phyloP scores from a whole-genome alignment of 2,329 filamentous ascomycete genomes.

The Arthrobotrys musiformis region DNA sequence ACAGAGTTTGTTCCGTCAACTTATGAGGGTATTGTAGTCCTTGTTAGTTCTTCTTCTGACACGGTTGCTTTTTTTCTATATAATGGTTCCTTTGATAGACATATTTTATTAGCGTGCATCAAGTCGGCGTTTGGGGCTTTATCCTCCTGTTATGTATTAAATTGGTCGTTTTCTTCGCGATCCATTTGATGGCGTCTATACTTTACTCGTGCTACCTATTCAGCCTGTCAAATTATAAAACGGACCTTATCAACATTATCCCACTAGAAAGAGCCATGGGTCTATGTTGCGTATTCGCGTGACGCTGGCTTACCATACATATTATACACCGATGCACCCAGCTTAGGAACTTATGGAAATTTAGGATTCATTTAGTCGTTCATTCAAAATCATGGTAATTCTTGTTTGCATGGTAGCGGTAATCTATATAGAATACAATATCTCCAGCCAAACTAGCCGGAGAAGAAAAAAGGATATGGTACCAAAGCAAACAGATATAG shows the following conservation, averaged over 20 bases:
- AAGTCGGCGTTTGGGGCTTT: neutral
- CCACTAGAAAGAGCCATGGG: no score
- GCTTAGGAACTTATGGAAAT: neutral
- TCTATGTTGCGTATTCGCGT: neutral
- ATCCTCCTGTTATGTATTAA: neutral
- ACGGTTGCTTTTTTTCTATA: neutral
- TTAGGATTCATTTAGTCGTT: neutral
- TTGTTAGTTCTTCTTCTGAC: neutral
- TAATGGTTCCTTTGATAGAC: neutral
- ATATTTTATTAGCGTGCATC: slow-evolving; percentile 15
- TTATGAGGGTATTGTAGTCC: neutral
- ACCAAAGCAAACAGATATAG: neutral
- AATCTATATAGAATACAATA: neutral
- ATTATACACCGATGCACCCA: neutral
- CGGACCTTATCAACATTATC: neutral
- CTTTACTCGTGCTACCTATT: neutral
- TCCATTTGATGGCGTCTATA: neutral
- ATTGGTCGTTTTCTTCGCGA: neutral
- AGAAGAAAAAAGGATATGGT: neutral
- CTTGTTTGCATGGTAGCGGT: neutral
- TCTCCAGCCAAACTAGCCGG: neutral
- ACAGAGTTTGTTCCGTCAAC: neutral
- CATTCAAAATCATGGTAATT: neutral
- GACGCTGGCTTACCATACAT: neutral
- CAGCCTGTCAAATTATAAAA: neutral